A percentile compares a stretch with the other conserved stretches of the same genome.
Evolutionary conservation across 179 eudicot species (phyloP).

Genomic region (Silene coronaria): DNA sequence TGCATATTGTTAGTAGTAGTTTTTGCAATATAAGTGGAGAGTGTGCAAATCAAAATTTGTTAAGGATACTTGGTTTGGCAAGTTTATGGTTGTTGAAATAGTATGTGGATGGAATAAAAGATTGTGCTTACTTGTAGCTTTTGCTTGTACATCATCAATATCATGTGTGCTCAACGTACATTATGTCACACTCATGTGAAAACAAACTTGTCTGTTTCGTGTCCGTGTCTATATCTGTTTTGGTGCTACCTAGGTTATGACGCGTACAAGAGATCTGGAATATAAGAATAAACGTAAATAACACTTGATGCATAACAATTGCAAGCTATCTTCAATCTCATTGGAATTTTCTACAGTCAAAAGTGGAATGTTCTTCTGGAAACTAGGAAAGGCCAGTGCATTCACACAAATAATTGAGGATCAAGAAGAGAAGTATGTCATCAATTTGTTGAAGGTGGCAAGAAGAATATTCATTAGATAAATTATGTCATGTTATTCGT

Average conservation of each 20-base stretch:
- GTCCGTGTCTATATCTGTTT: no score
- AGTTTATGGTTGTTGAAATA: slow-evolving; percentile 5
- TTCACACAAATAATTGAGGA: slow-evolving; percentile 1
- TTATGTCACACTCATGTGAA: no score
- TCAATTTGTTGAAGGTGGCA: not conserved
- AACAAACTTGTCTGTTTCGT: no score
- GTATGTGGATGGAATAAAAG: not conserved
- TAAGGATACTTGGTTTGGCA: not conserved
- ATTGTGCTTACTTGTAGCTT: not conserved
- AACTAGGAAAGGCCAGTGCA: no score
- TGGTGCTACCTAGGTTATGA: no score
- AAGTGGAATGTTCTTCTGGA: not conserved
- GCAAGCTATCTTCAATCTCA: not conserved
- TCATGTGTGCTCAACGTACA: no score
- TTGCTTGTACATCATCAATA: no score
- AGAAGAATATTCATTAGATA: slow-evolving; percentile 10
- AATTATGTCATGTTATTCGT: not conserved
- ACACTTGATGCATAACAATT: no score
- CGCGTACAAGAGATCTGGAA: no score
- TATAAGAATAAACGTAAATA: no score
- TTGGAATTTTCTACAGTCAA: not conserved
- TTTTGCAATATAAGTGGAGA: not conserved
- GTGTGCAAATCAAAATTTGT: slow-evolving; percentile 8
- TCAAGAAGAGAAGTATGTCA: not conserved
- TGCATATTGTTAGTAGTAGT: not conserved